A percentile compares a stretch with the other conserved stretches of the same genome.
Conservation (phyloP, 2,329 filamentous ascomycete genomes). For the Aspergillus unguis region DNA sequence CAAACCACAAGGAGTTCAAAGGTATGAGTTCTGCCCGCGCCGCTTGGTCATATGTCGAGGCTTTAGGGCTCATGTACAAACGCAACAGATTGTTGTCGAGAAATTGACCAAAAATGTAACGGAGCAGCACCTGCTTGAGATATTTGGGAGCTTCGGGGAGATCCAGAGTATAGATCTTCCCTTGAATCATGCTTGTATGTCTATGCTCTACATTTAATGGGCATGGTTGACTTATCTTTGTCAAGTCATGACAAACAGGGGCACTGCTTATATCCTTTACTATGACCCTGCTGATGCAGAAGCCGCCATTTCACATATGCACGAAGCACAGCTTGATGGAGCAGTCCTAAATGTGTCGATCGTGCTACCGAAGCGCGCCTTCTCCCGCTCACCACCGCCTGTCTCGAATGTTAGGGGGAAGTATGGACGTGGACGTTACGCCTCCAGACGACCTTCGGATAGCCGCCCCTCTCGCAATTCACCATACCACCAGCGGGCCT, state of each 20-base stretch:
- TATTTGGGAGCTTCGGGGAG: constrained; percentile 82
- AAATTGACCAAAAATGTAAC: constrained; percentile 94
- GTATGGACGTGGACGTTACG: constrained; percentile 48
- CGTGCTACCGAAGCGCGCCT: constrained; percentile 76
- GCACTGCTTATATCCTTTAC: constrained; percentile 90
- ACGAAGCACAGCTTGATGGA: constrained; percentile 91
- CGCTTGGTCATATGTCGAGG: neutral
- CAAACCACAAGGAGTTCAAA: constrained; percentile 35
- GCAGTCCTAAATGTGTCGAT: constrained; percentile 81
- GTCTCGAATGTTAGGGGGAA: constrained; percentile 62
- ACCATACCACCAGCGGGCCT: constrained; percentile 29
- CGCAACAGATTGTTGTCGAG: constrained; percentile 80
- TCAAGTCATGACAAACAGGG: constrained; percentile 80
- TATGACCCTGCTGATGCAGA: constrained; percentile 74
- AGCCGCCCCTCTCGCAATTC: constrained; percentile 25
- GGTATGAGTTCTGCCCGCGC: constrained; percentile 18
- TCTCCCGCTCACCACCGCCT: constrained; percentile 73
- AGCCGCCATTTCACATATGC: constrained; percentile 90
- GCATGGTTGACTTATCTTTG: neutral
- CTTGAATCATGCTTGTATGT: constrained; percentile 77
- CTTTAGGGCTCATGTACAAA: neutral
- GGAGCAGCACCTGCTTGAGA: constrained; percentile 81
- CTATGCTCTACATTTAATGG: neutral
- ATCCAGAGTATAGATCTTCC: constrained; percentile 88
- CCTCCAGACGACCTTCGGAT: constrained; percentile 27